Conservation (phyloP, 1,139 yeast genomes). For the Meyerozyma guilliermondii region DNA sequence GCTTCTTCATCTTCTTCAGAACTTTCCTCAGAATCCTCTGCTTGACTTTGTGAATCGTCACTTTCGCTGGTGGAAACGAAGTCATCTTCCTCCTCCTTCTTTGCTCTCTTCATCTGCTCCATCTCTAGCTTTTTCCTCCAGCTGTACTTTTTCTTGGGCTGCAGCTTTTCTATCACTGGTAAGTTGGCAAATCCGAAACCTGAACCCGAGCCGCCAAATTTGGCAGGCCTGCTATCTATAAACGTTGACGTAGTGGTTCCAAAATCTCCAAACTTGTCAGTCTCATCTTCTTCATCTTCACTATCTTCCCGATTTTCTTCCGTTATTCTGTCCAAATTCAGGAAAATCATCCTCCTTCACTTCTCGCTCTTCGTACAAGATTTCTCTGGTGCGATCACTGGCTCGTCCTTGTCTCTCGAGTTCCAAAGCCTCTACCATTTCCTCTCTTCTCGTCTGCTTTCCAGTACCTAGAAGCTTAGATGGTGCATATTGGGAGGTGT, state of each 20-base stretch:
- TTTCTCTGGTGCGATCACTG: conserved; percentile 54
- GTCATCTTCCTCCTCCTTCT: conserved; percentile 37
- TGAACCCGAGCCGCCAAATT: conserved; percentile 52
- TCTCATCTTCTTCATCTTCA: conserved; percentile 16
- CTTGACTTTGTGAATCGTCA: conserved; percentile 5
- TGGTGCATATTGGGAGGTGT: conserved; percentile 62
- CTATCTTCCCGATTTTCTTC: background rate
- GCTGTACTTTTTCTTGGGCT: conserved; percentile 36
- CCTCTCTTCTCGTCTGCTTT: conserved; percentile 64
- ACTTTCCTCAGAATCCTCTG: no score
- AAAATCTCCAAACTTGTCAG: conserved; percentile 18
- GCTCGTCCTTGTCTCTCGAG: conserved; percentile 72
- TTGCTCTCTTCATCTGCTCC: conserved; percentile 29
- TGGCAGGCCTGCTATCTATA: conserved; percentile 67
- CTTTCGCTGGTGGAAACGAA: conserved; percentile 25
- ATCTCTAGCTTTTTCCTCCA: conserved; percentile 38
- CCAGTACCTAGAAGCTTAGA: conserved; percentile 79
- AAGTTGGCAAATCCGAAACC: conserved; percentile 70
- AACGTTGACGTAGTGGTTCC: conserved; percentile 42
- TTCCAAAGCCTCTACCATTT: conserved; percentile 68
- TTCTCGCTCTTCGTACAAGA: conserved; percentile 66
- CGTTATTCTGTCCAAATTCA: no score
- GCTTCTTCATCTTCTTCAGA: conserved; percentile 11
- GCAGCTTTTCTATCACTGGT: conserved; percentile 37
- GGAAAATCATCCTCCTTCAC: conserved; percentile 35